Conservation (phyloP, 164 flowering plant genomes). For the Sedum album region DNA sequence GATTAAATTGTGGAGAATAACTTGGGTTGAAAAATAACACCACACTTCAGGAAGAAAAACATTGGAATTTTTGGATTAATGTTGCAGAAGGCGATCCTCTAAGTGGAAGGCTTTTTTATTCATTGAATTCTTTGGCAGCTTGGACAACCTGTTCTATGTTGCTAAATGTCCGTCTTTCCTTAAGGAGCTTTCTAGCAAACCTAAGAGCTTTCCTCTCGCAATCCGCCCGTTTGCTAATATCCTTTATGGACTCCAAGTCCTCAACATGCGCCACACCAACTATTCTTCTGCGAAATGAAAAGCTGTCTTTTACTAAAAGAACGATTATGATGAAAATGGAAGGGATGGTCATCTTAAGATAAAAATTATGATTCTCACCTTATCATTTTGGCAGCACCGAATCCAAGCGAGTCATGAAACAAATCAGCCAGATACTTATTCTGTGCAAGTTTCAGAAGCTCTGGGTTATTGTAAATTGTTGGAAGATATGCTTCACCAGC, state of each 20-base stretch:
- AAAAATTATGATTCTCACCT: constrained; percentile 47
- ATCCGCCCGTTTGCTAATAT: constrained; percentile 46
- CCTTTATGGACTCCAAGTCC: constrained; percentile 62
- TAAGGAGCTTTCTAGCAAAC: constrained; percentile 68
- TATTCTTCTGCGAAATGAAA: constrained; percentile 44
- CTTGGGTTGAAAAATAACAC: no score
- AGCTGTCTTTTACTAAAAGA: no score
- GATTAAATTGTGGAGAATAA: no score
- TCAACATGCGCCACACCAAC: no score
- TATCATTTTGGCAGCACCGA: constrained; percentile 96
- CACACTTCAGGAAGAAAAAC: no score
- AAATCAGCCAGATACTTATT: constrained; percentile 52
- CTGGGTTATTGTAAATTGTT: constrained; percentile 66
- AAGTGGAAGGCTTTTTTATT: no score
- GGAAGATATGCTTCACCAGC: no score
- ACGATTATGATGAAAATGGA: no score
- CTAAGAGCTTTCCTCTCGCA: constrained; percentile 74
- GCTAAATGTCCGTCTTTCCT: constrained; percentile 57
- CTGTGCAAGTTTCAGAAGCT: constrained; percentile 43
- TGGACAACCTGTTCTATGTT: constrained; percentile 48
- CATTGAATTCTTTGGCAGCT: constrained; percentile 13
- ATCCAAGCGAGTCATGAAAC: constrained; percentile 86
- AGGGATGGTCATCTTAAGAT: no score
- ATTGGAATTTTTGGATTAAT: no score
- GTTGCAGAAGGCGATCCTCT: no score